Percentiles rank a stretch among this genome's conserved stretches.
Conservation (phyloP, 352 stramenopile genomes). For the Phytophthora litchii region DNA sequence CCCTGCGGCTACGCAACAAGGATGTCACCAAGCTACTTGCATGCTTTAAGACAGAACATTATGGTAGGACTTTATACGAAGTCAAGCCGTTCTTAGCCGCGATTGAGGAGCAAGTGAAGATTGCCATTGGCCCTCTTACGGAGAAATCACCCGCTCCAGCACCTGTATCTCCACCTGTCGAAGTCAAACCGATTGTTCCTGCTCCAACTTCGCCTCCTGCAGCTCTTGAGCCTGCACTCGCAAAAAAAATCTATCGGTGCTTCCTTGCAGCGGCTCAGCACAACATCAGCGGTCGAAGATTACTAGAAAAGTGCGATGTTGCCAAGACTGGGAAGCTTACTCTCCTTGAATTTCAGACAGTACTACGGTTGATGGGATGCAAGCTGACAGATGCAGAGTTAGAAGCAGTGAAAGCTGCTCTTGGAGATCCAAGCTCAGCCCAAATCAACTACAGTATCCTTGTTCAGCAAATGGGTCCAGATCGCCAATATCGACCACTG, state of each 20-base stretch:
- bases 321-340: constrained; percentile 58
- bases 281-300: constrained; percentile 74
- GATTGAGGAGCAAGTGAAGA: constrained; percentile 39
- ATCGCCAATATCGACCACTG: constrained; percentile 29
- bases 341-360: constrained; percentile 73
- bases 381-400: constrained; percentile 54
- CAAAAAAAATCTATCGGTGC: constrained; percentile 69
- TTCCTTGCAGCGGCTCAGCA: constrained; percentile 71
- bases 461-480: constrained; percentile 51
- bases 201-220: constrained; percentile 2
- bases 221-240: constrained; percentile 36
- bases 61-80: constrained; percentile 43
- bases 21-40: constrained; percentile 55
- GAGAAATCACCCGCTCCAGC: constrained; percentile 5
- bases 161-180: constrained; percentile 19
- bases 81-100: constrained; percentile 29
- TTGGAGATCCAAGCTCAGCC: constrained; percentile 49
- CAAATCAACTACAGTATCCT: constrained; percentile 58
- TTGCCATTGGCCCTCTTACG: constrained; percentile 25
- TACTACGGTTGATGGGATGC: constrained; percentile 82
- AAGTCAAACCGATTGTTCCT: constrained; percentile 30
- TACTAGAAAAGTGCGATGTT: constrained; percentile 77
- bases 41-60: constrained; percentile 38
- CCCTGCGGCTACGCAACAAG: constrained; percentile 52
- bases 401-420: constrained; percentile 51